Base-by-base conservation (phyloP, 2,329 filamentous ascomycete species). In the Phialemoniopsis sp. region DNA sequence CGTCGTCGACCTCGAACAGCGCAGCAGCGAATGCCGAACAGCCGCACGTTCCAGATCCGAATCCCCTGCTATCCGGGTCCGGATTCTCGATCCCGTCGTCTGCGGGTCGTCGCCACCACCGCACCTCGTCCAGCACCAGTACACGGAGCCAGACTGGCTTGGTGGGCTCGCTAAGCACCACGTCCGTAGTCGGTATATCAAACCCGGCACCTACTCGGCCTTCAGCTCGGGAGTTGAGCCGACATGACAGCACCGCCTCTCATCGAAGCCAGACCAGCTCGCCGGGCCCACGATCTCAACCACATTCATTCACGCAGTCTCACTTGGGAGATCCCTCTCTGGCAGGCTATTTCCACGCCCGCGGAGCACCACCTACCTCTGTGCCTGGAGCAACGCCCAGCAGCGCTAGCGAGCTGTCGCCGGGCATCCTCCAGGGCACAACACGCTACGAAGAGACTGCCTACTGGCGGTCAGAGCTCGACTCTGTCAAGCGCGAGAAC, bases 401-500 rank as follows among this genome's bases (percentile, higher is more conserved):
- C 7, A 42, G 42, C 31, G 51, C 56, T 36, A 63, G 67, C 29
- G 60, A 75, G 49, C 56, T 73, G 17, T 78, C 75, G 10, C 76
- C 76, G 0, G 68, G 71, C 4, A 57, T 80, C 18, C 60, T 83
- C 47, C 70, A 73, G 3, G 76, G 70, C 3, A 82, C 78, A 0
- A 58, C 68, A 10, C 70, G 80, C 12, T 82, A 80, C 53, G 80
- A 84, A 47, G 80, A 85, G 57, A 76, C 76, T 1, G 73, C 72
- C 0, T 73, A 71, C 43, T 78, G 78, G 49, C 67, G 79, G 5
- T 66, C 70, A 29, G 80, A 85, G 53, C 63, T 85, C 0, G 80
- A 85, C 17, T 61, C 51, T 5, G 75, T 77, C 30, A 83, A 81
- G 60, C 67, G 70, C 34, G 81, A 85, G 59, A 85, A 85, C 43